Evolutionary conservation across 257 asterid species (phyloP), one percentile per base, ranked within the genome.

Genomic region (Leonotis leonurus): DNA sequence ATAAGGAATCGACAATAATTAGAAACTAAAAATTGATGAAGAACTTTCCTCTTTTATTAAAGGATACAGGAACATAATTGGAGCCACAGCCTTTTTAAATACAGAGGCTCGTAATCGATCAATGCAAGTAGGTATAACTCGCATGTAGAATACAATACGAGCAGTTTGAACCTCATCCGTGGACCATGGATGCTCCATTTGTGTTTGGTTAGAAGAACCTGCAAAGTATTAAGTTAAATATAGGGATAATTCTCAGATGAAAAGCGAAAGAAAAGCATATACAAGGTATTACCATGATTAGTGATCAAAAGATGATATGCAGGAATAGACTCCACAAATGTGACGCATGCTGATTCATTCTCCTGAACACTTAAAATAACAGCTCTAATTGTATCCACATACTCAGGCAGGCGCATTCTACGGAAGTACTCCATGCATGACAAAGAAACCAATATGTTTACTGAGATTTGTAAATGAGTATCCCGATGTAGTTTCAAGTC

Each of bases 391-490:
- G 96, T 82, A 77, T 92, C 97, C 96, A 86, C 79, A 67, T 92
- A 92, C 75, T 89, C 99, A 3, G 95, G 83, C 86, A 92, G 75
- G 46, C 89, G 96, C 79, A 85, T 83, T 79, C 97, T 79, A 12
- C 95, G 93, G 67, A 92, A 92, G 80, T 85, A 92, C 65, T 85
- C 99, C 95, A 92, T 80, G 66, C 95, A 92, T 61, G 97, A 92
- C 81, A 92, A 86, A 0, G 97, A 82, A 65, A 79, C 80, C 82
- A 89, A 70, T 75, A 89, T 79, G 70, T 75, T 80, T 14, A 92
- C 87, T 8, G 95, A 86, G 70, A 77, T 70, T 66, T 75, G 70
- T 57, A 80, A 55, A 48, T 78, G 79, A 69, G 68, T 64, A 67
- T 74, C 84, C 54, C 36, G 81, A 73, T 75, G 65, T 36, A 74